These are phyloP conservation scores for Auxenochlorella protothecoides DNA, from an alignment of 139 green algal genomes.

Conservation along the genomic window DNA sequence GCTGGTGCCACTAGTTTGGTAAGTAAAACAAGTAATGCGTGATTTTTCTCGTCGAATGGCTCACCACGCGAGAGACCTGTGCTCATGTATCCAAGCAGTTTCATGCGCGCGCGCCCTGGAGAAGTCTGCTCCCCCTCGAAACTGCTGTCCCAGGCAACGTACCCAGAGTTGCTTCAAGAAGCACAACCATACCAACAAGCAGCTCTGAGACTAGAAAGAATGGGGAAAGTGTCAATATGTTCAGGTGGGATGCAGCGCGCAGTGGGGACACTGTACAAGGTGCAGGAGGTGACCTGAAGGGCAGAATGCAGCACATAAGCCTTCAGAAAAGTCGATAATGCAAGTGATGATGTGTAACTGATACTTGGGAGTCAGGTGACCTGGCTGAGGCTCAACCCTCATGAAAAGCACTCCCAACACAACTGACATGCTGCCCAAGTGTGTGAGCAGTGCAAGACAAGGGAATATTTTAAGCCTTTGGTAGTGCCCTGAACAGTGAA, in stretches of 20 bases:
- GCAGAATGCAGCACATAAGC: neutral
- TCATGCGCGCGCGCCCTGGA: too few relatives aligned
- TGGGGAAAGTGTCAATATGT: neutral
- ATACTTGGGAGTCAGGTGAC: neutral
- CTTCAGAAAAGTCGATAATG: neutral
- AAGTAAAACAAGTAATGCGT: too few relatives aligned
- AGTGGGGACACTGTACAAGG: neutral
- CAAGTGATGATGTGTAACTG: neutral
- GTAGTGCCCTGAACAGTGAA: too few relatives aligned
- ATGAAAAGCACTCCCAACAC: neutral
- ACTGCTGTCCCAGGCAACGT: neutral
- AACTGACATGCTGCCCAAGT: neutral
- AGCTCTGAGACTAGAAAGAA: too few relatives aligned
- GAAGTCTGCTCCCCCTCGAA: too few relatives aligned
- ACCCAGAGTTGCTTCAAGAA: neutral
- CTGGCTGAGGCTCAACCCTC: too few relatives aligned
- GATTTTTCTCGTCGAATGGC: too few relatives aligned
- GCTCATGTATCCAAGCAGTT: neutral
- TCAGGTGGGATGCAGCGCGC: neutral
- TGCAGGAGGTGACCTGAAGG: neutral
- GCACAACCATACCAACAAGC: neutral
- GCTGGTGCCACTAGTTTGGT: too few relatives aligned
- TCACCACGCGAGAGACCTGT: neutral
- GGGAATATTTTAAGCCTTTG: neutral
- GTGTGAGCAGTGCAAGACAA: neutral